phyloP scores from a whole-genome alignment of 495 filamentous ascomycete genomes.

The Neurospora sp. region DNA sequence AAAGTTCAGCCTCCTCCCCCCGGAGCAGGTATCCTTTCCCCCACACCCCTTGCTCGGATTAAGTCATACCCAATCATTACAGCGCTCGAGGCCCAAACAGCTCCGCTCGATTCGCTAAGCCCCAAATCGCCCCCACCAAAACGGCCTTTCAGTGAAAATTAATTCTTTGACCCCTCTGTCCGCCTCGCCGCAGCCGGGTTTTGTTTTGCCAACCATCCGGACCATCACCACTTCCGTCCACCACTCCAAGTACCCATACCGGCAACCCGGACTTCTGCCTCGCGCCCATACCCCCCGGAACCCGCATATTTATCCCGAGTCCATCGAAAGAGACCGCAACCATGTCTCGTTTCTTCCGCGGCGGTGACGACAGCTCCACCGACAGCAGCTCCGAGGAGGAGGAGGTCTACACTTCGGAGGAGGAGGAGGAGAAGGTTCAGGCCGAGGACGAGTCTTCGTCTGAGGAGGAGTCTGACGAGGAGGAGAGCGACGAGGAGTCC shows the following conservation, averaged over 20 bases:
- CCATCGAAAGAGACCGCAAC: slow-evolving; percentile 18
- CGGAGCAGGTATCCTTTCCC: not conserved
- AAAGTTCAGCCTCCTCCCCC: not conserved
- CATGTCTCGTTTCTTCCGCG: slow-evolving; percentile 97
- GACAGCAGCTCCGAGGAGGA: slow-evolving; percentile 82
- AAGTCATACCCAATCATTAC: slow-evolving; percentile 5
- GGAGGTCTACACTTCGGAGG: slow-evolving; percentile 74
- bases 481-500: slow-evolving; percentile 52
- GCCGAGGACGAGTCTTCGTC: slow-evolving; percentile 28
- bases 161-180: slow-evolving; percentile 23
- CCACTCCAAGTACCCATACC: slow-evolving; percentile 3
- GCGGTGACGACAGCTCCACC: slow-evolving; percentile 77
- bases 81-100: not conserved
- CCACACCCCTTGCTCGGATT: slow-evolving; percentile 2
- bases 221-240: slow-evolving; percentile 9
- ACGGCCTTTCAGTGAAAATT: slow-evolving; percentile 26
- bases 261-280: not conserved
- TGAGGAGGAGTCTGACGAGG: slow-evolving; percentile 38
- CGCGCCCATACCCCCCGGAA: slow-evolving; percentile 2
- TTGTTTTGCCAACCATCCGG: slow-evolving; percentile 11
- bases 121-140: slow-evolving; percentile 29
- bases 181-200: slow-evolving; percentile 10
- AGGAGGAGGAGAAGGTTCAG: slow-evolving; percentile 47
- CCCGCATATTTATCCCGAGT: not conserved
- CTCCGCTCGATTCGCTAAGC: slow-evolving; percentile 13